Base-by-base conservation (phyloP, 768 basidiomycete species). In the Amanita fuliginea region DNA sequence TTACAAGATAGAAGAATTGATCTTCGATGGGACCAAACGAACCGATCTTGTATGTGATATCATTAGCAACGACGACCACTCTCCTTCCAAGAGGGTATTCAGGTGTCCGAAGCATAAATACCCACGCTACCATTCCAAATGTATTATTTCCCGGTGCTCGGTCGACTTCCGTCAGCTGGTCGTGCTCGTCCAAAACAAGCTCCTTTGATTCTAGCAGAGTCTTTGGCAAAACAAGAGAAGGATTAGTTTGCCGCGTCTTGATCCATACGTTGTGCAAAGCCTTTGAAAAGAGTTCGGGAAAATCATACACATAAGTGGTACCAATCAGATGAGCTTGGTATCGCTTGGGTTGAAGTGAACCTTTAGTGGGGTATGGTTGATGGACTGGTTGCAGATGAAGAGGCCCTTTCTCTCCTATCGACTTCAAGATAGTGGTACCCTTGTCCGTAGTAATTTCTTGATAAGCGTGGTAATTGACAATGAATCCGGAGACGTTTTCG, bases 241-340 rank as follows among this genome's bases (percentile, higher is more conserved):
- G 70, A 59, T 88, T 78, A 22, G 65, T 67, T 35, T 69, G 65
- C 35, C 84, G 78, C 39, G 80, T 80, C 57, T 83, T 81, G 55
- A 77, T 70, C 96, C 96, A 99, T 54, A 92, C 76, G 59, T 93
- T 91, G 60, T 92, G 87, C 52, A 98, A 72, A 6, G 95, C 93
- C 70, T 98, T 98, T 34, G 93, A 85, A 76, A 98, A 99, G 55
- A 99, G 80, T 59, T 96, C 96, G 36, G 96, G 96, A 84, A 98
- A 99, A 68, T 98, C 96, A 67, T 98, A 98, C 28, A 88, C 94
- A 64, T 98, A 99, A 45, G 96, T 99, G 26, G 96, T 99, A 47
- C 96, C 96, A 57, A 96, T 84, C 52, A 97, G 79, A 66, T 99
- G 96, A 19, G 96, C 96, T 63, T 98, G 95, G 71, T 98, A 98